Conservation (phyloP, 208 protist genomes). For the Leishmania mexicana region DNA sequence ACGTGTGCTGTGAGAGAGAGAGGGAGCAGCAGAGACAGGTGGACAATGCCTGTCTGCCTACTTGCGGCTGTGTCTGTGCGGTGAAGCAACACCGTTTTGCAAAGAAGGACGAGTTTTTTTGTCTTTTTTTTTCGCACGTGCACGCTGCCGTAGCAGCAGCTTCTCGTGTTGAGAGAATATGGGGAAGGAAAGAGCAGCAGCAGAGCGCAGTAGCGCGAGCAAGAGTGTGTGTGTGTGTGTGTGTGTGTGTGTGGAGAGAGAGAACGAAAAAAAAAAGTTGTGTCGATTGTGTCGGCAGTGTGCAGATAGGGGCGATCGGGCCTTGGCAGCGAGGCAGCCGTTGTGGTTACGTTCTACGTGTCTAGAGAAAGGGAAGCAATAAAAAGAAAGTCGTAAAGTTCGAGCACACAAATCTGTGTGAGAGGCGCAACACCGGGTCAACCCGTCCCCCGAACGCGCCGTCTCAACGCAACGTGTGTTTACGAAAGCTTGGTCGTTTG, state of each 20-base stretch:
- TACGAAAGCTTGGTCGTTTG: neutral
- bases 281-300: neutral
- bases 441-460: neutral
- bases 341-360: neutral
- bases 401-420: neutral
- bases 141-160: neutral
- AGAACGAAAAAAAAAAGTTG: too few relatives aligned
- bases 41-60: neutral
- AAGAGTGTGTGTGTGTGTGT: neutral
- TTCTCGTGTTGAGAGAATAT: neutral
- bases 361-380: neutral
- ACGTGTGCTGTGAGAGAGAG: neutral
- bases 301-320: neutral
- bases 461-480: neutral
- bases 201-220: neutral
- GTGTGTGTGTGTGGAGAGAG: neutral
- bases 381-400: neutral
- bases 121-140: neutral
- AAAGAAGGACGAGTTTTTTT: neutral
- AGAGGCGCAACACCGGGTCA: neutral
- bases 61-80: neutral
- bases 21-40: neutral
- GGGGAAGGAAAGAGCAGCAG: neutral
- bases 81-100: neutral
- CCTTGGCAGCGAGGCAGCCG: neutral